Evolutionary conservation across 768 basidiomycete species (phyloP).

Genomic region (Lactarius sp.): DNA sequence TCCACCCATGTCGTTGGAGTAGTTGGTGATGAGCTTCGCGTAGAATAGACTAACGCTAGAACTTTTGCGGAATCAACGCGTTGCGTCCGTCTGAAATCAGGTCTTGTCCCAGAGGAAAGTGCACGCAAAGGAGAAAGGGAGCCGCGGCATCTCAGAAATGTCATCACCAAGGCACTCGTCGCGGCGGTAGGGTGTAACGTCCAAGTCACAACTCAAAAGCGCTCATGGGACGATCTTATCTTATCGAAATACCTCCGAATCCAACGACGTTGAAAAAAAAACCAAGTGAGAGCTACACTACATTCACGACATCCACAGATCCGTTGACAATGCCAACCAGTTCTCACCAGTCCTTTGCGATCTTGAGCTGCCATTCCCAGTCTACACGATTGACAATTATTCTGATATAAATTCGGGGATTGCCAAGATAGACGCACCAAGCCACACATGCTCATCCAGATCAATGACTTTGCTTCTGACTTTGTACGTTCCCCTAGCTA

Average conservation of each 20-base stretch:
- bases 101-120: neutral
- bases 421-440: slow-evolving; percentile 46
- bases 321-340: slow-evolving; percentile 25
- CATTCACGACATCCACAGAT: slow-evolving; percentile 23
- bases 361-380: slow-evolving; percentile 88
- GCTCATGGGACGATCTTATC: slow-evolving; percentile 11
- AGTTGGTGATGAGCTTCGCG: neutral
- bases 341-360: slow-evolving; percentile 84
- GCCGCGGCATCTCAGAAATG: neutral
- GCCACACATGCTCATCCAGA: slow-evolving; percentile 78
- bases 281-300: slow-evolving; percentile 13
- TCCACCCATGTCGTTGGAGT: slow-evolving; percentile 58
- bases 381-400: slow-evolving; percentile 38
- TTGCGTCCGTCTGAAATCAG: neutral
- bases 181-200: neutral
- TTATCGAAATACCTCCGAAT: slow-evolving; percentile 3
- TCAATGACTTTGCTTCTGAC: slow-evolving; percentile 84
- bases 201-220: neutral
- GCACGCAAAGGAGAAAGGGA: neutral
- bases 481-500: slow-evolving; percentile 75
- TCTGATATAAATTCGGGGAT: neutral
- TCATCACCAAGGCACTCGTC: neutral
- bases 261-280: neutral
- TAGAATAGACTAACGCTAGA: neutral
- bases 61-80: neutral